Conservation (phyloP, 176 grass and related monocot species). For the Leersia perrieri region DNA sequence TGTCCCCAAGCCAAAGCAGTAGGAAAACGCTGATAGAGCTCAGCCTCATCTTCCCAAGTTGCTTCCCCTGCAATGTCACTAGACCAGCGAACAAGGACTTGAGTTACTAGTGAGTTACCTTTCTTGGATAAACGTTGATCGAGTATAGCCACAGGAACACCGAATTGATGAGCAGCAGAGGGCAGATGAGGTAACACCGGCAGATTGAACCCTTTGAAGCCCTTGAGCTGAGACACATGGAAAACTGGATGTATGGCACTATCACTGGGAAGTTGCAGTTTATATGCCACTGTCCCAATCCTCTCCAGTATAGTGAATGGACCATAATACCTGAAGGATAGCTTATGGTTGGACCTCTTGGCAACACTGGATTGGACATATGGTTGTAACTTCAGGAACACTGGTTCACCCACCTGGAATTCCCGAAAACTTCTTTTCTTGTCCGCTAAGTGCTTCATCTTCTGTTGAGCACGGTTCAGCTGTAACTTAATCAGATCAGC, state of each 20-base stretch:
- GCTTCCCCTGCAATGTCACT: no score
- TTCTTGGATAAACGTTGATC: no score
- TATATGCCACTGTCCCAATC: not conserved
- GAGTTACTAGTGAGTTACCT: no score
- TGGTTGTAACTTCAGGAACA: not conserved
- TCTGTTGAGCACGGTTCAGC: not conserved
- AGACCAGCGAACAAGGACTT: no score
- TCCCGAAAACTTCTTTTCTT: not conserved
- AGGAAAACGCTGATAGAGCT: no score
- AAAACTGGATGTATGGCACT: not conserved
- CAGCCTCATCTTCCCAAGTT: no score
- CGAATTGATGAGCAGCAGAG: no score
- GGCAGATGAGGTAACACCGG: not conserved
- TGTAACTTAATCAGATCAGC: not conserved
- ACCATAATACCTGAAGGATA: not conserved
- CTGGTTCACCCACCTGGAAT: not conserved
- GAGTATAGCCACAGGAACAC: no score
- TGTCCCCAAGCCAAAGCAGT: no score
- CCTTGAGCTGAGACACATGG: not conserved
- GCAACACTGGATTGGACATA: not conserved
- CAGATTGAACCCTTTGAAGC: no score
- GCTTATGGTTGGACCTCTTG: not conserved
- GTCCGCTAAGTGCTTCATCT: not conserved
- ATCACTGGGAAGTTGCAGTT: not conserved
- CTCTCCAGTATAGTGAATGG: no score